Base-by-base conservation (phyloP, 2,329 filamentous ascomycete genomes). In the Botrytis galanthina region DNA sequence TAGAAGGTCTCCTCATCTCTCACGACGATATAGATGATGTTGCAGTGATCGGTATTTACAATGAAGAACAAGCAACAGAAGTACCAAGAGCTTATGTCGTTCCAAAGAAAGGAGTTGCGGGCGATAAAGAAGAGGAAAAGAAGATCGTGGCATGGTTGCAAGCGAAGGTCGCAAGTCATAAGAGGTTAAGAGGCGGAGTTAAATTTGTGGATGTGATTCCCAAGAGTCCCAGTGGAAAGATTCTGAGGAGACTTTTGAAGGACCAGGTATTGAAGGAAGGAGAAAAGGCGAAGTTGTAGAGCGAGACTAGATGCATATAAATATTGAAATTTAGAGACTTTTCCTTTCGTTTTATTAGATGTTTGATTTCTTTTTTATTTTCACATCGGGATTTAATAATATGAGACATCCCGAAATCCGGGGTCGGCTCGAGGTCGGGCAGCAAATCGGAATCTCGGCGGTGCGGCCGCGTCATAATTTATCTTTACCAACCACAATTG, bases 131-230 rank as follows among this genome's bases (percentile, higher is more conserved):
- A 35, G 74, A 29, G 20, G 74, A 74, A 44, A 74, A 85, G 57
- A 85, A 88, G 48, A 87, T 93, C 69, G 84, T 86, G 75, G 79
- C 79, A 16, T 88, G 89, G 81, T 84, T 93, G 60, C 86, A 89
- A 72, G 84, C 85, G 76, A 87, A 87, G 66, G 88, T 91, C 35
- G 87, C 89, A 0, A 84, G 83, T 73, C 87, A 91, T 79, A 94
- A 95, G 83, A 87, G 88, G 79, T 84, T 94, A 73, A 89, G 89
- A 20, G 92, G 92, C 0, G 92, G 92, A 1, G 86, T 94, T 18
- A 69, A 71, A 39, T 93, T 93, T 78, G 84, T 92, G 3, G 87
- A 91, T 44, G 84, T 84, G 35, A 89, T 94, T 44, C 92, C 92
- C 26, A 94, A 93, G 83, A 92, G 91, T 71, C 86, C 89, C 3